Percentiles rank a stretch among this genome's conserved stretches.
phyloP scores from a whole-genome alignment of 208 protist genomes.

The Trypanosomatidae sp. region DNA sequence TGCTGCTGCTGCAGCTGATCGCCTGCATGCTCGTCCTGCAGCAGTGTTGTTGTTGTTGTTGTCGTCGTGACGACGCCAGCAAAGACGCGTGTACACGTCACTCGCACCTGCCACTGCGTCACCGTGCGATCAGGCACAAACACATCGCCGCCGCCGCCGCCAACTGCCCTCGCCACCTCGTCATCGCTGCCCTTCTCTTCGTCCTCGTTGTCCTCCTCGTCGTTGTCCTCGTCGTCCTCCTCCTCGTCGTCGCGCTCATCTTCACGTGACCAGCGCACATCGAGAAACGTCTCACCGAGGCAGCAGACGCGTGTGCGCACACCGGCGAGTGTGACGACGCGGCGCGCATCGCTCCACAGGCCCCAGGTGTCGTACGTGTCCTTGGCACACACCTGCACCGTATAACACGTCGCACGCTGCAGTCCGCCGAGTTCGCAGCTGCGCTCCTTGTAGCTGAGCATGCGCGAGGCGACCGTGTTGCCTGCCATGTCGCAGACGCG shows the following conservation, averaged over 20 bases:
- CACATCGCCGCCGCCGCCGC: constrained; percentile 10
- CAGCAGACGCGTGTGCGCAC: constrained; percentile 33
- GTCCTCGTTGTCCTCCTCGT: not conserved
- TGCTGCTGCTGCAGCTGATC: not conserved
- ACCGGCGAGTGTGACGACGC: constrained; percentile 70
- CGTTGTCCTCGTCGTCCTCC: constrained; percentile 2
- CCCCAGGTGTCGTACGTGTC: constrained; percentile 88
- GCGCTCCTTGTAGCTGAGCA: constrained; percentile 21
- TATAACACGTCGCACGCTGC: constrained; percentile 54
- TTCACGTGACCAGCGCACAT: constrained; percentile 63
- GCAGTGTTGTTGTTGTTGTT: constrained; percentile 13
- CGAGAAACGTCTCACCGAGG: constrained; percentile 76
- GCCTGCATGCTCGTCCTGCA: not conserved
- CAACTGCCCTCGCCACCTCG: not conserved
- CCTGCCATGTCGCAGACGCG: constrained; percentile 51
- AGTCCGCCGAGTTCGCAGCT: constrained; percentile 49
- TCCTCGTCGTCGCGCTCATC: not conserved
- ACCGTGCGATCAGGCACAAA: constrained; percentile 51
- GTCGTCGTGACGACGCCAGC: constrained; percentile 37
- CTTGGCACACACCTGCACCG: constrained; percentile 77
- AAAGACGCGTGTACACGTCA: constrained; percentile 52
- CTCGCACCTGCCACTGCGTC: constrained; percentile 74
- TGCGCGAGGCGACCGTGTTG: constrained; percentile 26
- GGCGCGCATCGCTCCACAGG: constrained; percentile 70
- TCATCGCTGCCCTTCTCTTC: not conserved